Evolutionary conservation across 352 stramenopile species (phyloP).

Genomic region (Pythium dissotocum): DNA sequence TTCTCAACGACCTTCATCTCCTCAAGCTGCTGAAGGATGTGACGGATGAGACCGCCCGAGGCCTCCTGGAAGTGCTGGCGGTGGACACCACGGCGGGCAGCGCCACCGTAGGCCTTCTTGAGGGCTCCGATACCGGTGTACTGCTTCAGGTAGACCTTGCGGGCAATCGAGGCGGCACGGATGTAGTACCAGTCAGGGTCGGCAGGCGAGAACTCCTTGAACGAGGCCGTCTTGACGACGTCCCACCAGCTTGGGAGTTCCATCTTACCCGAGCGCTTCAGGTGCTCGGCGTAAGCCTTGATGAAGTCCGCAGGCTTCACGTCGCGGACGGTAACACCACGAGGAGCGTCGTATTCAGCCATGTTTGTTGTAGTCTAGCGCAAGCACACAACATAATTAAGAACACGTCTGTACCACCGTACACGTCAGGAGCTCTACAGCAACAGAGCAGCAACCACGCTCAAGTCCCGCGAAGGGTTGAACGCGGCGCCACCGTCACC

Average conservation of each 20-base stretch:
- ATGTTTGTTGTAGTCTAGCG: slow-evolving; percentile 67
- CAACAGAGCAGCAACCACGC: slow-evolving; percentile 4
- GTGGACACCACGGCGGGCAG: slow-evolving; percentile 89
- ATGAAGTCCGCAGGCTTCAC: slow-evolving; percentile 97
- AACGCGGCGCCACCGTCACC: slow-evolving; percentile 5
- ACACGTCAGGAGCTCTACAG: slow-evolving; percentile 42
- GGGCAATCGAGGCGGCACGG: slow-evolving; percentile 95
- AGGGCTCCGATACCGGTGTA: slow-evolving; percentile 96
- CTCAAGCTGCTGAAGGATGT: slow-evolving; percentile 97
- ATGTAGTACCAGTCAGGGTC: slow-evolving; percentile 99
- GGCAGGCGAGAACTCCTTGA: slow-evolving; percentile 98
- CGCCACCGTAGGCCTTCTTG: slow-evolving; percentile 98
- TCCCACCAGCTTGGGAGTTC: slow-evolving; percentile 98
- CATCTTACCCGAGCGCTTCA: slow-evolving; percentile 99
- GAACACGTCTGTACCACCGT: slow-evolving; percentile 92
- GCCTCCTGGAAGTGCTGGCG: slow-evolving; percentile 97
- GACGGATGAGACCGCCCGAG: slow-evolving; percentile 95
- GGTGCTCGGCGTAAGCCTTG: slow-evolving; percentile 97
- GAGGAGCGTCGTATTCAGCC: slow-evolving; percentile 80
- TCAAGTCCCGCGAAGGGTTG: background rate
- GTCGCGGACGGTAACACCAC: slow-evolving; percentile 97
- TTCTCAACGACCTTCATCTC: slow-evolving; percentile 99
- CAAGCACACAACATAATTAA: slow-evolving; percentile 58
- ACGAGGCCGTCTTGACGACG: slow-evolving; percentile 97
- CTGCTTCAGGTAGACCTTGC: slow-evolving; percentile 98